phyloP scores from a whole-genome alignment of 208 protist genomes.

The Naegleria lovaniensis region DNA sequence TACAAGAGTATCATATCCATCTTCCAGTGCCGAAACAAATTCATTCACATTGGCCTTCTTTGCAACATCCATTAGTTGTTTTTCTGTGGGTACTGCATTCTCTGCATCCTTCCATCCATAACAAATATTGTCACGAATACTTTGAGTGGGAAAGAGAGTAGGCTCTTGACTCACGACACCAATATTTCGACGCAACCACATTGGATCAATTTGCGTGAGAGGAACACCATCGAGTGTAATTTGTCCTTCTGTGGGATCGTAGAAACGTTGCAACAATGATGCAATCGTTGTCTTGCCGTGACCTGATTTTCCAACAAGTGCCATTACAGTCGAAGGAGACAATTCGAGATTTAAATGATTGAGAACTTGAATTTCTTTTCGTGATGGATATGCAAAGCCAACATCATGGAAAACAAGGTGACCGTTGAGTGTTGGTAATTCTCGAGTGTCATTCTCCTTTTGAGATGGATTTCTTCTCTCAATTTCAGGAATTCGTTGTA shows the following conservation, averaged over 20 bases:
- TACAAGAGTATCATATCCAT: constrained; percentile 49
- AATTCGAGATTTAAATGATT: neutral
- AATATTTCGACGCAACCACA: constrained; percentile 64
- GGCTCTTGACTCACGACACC: constrained; percentile 20
- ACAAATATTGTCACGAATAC: constrained; percentile 22
- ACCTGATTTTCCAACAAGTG: neutral
- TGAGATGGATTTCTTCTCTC: neutral
- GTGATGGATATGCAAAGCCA: constrained; percentile 14
- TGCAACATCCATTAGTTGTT: constrained; percentile 23
- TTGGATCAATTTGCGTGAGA: constrained; percentile 54
- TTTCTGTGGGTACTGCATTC: neutral
- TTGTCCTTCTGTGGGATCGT: constrained; percentile 58
- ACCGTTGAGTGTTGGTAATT: neutral
- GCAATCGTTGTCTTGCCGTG: constrained; percentile 64
- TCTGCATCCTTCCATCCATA: neutral
- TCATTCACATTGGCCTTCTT: constrained; percentile 29
- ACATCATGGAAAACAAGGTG: constrained; percentile 44
- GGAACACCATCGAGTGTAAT: constrained; percentile 55
- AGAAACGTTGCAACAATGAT: constrained; percentile 67
- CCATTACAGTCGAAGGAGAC: neutral
- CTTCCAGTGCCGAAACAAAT: neutral
- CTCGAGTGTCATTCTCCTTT: neutral
- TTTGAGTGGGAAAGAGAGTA: neutral
- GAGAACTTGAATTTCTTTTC: neutral
- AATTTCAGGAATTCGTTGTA: neutral